Base-by-base conservation (phyloP, 495 filamentous ascomycete species). In the Melanomma pulvis-pyrius region DNA sequence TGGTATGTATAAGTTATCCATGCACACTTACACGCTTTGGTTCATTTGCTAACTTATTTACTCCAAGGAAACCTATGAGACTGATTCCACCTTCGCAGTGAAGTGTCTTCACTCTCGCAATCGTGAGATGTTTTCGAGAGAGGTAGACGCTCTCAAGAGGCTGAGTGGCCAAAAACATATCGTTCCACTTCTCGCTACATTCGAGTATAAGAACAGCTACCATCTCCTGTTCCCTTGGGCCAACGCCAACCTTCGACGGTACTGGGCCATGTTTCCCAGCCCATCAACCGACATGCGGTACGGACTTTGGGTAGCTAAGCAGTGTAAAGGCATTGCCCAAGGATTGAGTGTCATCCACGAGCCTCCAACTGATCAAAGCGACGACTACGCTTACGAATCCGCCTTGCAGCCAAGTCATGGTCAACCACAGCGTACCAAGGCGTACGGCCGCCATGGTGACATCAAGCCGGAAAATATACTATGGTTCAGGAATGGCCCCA, bases 141-240 rank as follows among this genome's bases (percentile, higher is more conserved):
- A 34, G 30, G 30, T 34, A 34, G 12, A 34, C 30, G 30, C 30
- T 34, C 30, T 34, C 12, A 34, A 34, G 30, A 34, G 30, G 30
- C 30, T 34, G 30, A 34, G 30, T 34, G 30, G 30, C 30, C 30
- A 34, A 34, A 34, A 11, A 9, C 58, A 62, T 51, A 19, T 68
- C 1, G 49, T 68, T 9, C 25, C 50, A 30, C 65, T 68, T 21
- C 57, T 61, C 21, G 65, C 65, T n/a, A 61, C 48, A 21, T 68
- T 32, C 47, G 11, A 57, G 41, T 28, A 57, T n/a, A 32, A 49
- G 19, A 25, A 36, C 4, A 61, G 34, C 29, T 61, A 47, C 29
- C 58, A 68, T 52, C 36, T 68, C n/a, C 29, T 68, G 1, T 55
- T 68, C n/a, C 65, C 65, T 21, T 60, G 57, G 19, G 65, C 65